phyloP scores from a whole-genome alignment of 2,329 filamentous ascomycete species.

The Pestalotiopsis sp. region DNA sequence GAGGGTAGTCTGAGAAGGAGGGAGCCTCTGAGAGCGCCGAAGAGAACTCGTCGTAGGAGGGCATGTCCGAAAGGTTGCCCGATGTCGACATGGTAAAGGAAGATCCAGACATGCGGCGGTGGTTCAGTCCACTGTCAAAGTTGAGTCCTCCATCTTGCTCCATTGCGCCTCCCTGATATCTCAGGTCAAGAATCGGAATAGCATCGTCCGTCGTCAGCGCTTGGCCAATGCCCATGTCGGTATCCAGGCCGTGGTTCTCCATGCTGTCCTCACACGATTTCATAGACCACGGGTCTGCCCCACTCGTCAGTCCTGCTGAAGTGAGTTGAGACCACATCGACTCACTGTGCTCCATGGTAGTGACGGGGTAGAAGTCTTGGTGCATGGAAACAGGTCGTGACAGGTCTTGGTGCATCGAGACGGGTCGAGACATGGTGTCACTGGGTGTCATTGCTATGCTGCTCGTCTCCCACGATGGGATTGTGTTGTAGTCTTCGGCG shows the following conservation, averaged over 20 bases:
- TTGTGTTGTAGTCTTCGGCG: slow-evolving; percentile 53
- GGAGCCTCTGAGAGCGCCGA: slow-evolving; percentile 67
- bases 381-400: slow-evolving; percentile 55
- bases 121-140: slow-evolving; percentile 56
- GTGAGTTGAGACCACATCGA: slow-evolving; percentile 18
- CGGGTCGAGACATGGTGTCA: slow-evolving; percentile 56
- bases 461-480: slow-evolving; percentile 59
- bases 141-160: slow-evolving; percentile 53
- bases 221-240: slow-evolving; percentile 63
- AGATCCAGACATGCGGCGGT: slow-evolving; percentile 70
- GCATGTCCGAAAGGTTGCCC: slow-evolving; percentile 67
- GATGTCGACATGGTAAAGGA: slow-evolving; percentile 74
- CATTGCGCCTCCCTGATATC: slow-evolving; percentile 49
- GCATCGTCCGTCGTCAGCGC: slow-evolving; percentile 66
- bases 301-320: slow-evolving; percentile 24
- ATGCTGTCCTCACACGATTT: slow-evolving; percentile 61
- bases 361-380: slow-evolving; percentile 58
- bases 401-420: slow-evolving; percentile 62
- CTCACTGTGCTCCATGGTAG: slow-evolving; percentile 54
- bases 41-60: slow-evolving; percentile 73
- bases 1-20: slow-evolving; percentile 71
- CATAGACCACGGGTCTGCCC: slow-evolving; percentile 51
- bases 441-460: slow-evolving; percentile 54
- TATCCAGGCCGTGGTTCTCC: slow-evolving; percentile 58
- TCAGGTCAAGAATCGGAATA: slow-evolving; percentile 64